Conservation (phyloP, 495 filamentous ascomycete species). For the Bacidia gigantensis region DNA sequence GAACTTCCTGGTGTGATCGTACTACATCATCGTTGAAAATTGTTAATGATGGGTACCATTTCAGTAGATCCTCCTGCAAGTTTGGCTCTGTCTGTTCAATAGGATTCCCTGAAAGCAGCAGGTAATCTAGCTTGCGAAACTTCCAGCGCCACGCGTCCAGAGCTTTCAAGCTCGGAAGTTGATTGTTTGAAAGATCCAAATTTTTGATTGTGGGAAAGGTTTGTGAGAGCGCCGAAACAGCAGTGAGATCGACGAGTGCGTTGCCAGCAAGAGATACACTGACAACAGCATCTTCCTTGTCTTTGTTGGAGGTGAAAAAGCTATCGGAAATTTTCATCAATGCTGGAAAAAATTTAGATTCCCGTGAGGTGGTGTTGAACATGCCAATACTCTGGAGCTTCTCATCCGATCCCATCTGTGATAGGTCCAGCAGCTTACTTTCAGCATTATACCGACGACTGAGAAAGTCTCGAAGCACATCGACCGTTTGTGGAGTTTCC, state of each 20-base stretch:
- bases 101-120: slow-evolving; percentile 65
- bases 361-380: slow-evolving; percentile 54
- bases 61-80: slow-evolving; percentile 56
- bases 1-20: slow-evolving; percentile 52
- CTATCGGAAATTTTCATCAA: slow-evolving; percentile 69
- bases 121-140: slow-evolving; percentile 61
- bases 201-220: slow-evolving; percentile 74
- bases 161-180: slow-evolving; percentile 43
- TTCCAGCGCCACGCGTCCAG: slow-evolving; percentile 59
- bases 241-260: slow-evolving; percentile 49
- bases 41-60: slow-evolving; percentile 68
- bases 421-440: slow-evolving; percentile 66
- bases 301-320: slow-evolving; percentile 48
- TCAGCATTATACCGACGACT: slow-evolving; percentile 53
- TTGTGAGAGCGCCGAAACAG: slow-evolving; percentile 56
- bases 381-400: slow-evolving; percentile 57
- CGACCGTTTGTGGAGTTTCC: slow-evolving; percentile 25
- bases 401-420: slow-evolving; percentile 53
- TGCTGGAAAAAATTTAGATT: slow-evolving; percentile 78
- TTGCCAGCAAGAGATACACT: slow-evolving; percentile 71
- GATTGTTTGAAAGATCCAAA: slow-evolving; percentile 71
- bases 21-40: slow-evolving; percentile 58
- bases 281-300: slow-evolving; percentile 57
- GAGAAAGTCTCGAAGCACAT: slow-evolving; percentile 44
- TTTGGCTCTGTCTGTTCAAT: slow-evolving; percentile 45